phyloP scores from a whole-genome alignment of 805 yeast species.

The Hanseniaspora hatyaiensis region DNA sequence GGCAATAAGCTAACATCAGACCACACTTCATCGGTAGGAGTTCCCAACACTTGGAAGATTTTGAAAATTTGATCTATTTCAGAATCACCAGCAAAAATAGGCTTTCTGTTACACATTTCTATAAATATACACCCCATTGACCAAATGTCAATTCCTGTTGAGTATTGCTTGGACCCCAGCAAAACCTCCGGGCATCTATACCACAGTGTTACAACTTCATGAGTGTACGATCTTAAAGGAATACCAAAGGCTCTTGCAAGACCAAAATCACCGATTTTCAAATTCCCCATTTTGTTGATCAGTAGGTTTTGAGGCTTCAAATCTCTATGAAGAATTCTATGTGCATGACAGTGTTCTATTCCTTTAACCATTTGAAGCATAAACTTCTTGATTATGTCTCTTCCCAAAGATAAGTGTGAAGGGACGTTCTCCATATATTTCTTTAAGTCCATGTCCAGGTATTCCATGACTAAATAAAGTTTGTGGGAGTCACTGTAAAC shows the following conservation, averaged over 20 bases:
- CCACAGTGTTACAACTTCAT: slow-evolving; percentile 97
- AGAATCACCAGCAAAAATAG: slow-evolving; percentile 89
- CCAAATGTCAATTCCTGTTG: slow-evolving; percentile 97
- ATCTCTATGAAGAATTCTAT: slow-evolving; percentile 58
- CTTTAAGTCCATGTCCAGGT: slow-evolving; percentile 84
- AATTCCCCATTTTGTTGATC: slow-evolving; percentile 78
- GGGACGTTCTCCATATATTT: slow-evolving; percentile 85
- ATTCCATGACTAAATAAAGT: slow-evolving; percentile 84
- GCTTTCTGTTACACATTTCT: slow-evolving; percentile 97
- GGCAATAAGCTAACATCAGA: slow-evolving; percentile 89
- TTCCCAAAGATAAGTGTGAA: slow-evolving; percentile 79
- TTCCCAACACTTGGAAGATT: slow-evolving; percentile 88
- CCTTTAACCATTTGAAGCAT: slow-evolving; percentile 91
- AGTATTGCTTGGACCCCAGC: slow-evolving; percentile 86
- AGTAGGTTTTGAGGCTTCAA: slow-evolving; percentile 90
- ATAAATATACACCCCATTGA: slow-evolving; percentile 97
- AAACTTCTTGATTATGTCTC: slow-evolving; percentile 72
- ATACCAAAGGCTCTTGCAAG: slow-evolving; percentile 96
- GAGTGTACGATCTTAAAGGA: slow-evolving; percentile 92
- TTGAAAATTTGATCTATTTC: slow-evolving; percentile 90
- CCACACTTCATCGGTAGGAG: slow-evolving; percentile 94
- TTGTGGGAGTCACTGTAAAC: slow-evolving; percentile 89
- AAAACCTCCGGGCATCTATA: slow-evolving; percentile 95
- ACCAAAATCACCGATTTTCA: slow-evolving; percentile 93
- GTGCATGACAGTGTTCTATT: slow-evolving; percentile 55